Conservation (phyloP, 2,329 filamentous ascomycete genomes). For the Fusarium sp. region DNA sequence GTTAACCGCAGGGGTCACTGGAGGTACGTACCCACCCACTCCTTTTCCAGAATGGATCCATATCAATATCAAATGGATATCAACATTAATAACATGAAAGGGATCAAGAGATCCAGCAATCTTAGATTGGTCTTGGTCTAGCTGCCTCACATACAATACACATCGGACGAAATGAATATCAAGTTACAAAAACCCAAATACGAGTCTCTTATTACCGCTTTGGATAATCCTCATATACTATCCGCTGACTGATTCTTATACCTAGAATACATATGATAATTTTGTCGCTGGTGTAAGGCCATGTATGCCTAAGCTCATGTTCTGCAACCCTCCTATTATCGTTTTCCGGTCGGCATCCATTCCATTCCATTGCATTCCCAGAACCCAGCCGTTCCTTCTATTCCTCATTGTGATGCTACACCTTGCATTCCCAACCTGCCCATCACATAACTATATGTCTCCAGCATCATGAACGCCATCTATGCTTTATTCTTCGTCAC, state of each 20-base stretch:
- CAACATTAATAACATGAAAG: not conserved
- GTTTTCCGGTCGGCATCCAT: not conserved
- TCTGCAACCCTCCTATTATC: not conserved
- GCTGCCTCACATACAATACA: not conserved
- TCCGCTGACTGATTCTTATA: not conserved
- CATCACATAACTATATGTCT: not conserved
- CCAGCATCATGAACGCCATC: not conserved
- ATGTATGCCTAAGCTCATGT: not conserved
- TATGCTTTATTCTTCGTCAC: conserved; percentile 48
- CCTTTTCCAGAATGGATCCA: not conserved
- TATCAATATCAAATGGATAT: not conserved
- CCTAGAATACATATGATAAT: not conserved
- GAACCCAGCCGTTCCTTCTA: not conserved
- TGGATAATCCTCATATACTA: not conserved
- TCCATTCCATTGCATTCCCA: not conserved
- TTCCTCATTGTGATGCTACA: not conserved
- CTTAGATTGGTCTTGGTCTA: too few species aligned
- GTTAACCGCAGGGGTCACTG: conserved; percentile 28
- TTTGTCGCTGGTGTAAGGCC: not conserved
- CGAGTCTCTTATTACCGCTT: not conserved
- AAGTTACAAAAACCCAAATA: not conserved
- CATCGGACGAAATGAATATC: not conserved
- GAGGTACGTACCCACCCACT: not conserved
- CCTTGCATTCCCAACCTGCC: not conserved
- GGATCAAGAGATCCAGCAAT: too few species aligned